Conservation (phyloP, 805 yeast species). For the Candida methanosorbosa region DNA sequence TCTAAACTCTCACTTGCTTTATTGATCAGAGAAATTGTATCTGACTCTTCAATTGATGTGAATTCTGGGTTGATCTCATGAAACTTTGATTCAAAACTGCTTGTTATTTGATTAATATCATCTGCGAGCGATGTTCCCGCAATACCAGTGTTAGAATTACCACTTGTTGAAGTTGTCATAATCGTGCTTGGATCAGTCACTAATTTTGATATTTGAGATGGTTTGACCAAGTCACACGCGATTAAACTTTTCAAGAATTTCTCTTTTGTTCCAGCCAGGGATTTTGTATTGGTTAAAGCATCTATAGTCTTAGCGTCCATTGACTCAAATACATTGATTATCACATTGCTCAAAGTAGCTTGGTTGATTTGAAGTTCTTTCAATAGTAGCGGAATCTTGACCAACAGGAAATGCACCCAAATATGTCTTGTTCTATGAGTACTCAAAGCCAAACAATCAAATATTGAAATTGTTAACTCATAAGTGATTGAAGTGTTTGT, state of each 20-base stretch:
- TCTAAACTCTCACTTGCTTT: conserved; percentile 38
- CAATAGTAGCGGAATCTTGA: conserved; percentile 17
- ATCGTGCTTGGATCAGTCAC: conserved; percentile 1
- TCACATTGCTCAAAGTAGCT: conserved; percentile 14
- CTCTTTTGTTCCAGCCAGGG: conserved; percentile 2
- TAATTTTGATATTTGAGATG: conserved; percentile 5
- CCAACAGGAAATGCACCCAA: conserved; percentile 19
- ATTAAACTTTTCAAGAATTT: conserved; percentile 12
- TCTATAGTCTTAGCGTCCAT: conserved; percentile 3
- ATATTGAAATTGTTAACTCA: conserved; percentile 17
- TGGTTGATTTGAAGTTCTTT: conserved; percentile 21
- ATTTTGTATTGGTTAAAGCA: not conserved
- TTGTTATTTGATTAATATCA: conserved; percentile 1
- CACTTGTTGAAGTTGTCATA: not conserved
- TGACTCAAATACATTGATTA: conserved; percentile 13
- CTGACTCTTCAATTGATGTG: conserved; percentile 42
- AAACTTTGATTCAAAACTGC: conserved; percentile 14
- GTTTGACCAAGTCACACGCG: conserved; percentile 13
- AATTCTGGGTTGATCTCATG: conserved; percentile 38
- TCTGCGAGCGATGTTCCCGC: no score
- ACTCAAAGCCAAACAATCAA: conserved; percentile 19
- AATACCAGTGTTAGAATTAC: no score
- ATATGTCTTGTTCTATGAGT: conserved; percentile 9
- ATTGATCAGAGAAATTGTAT: conserved; percentile 39
- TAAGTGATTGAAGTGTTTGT: conserved; percentile 20